Base-by-base conservation (phyloP, 1,284 basidiomycete species). In the Peniophora sp. region DNA sequence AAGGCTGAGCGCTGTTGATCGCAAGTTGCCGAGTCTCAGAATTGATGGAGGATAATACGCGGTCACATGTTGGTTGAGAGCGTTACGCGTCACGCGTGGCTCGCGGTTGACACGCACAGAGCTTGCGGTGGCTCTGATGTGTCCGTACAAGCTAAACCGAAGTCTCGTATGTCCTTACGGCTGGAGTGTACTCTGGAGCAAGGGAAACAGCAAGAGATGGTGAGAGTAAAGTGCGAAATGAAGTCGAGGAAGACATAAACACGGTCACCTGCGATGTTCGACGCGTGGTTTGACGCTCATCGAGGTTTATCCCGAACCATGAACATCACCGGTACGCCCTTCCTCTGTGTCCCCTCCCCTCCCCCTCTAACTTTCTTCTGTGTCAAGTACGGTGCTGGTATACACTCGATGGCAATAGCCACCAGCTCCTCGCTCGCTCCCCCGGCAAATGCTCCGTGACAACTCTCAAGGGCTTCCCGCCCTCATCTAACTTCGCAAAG, bases 371-470 rank as follows among this genome's bases (percentile, higher is more conserved):
- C n/a, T 6, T 15, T 41, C 8, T 17, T 41, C 15, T n/a, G n/a
- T n/a, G n/a, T 36, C n/a, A 36, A n/a, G n/a, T 24, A 10, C 49
- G 67, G 66, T 68, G 23, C 65, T 53, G 67, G 51, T 68, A 68
- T 51, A 67, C 64, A 23, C 60, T 67, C 55, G 66, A 69, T 49
- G 57, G 60, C 43, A 57, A 59, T 2, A 56, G 64, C 23, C 65
- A 66, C 39, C 68, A 68, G 47, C 65, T 67, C 46, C 65, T 67
- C 44, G 66, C 67, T 11, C 61, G 65, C 41, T 64, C 66, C 3
- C 24, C 51, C n/a, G 54, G 62, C 27, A 62, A 60, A 47, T 53
- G 62, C n/a, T 48, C 60, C 14, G 62, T 67, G n/a, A 24, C 49
- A 8, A 18, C 50, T 39, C 24, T 60, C 41, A 36, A 32, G 27